Evolutionary conservation across 331 rosid genomes (phyloP), one percentile per base, ranked within the genome.

Genomic region (Phaseolus coccineus): DNA sequence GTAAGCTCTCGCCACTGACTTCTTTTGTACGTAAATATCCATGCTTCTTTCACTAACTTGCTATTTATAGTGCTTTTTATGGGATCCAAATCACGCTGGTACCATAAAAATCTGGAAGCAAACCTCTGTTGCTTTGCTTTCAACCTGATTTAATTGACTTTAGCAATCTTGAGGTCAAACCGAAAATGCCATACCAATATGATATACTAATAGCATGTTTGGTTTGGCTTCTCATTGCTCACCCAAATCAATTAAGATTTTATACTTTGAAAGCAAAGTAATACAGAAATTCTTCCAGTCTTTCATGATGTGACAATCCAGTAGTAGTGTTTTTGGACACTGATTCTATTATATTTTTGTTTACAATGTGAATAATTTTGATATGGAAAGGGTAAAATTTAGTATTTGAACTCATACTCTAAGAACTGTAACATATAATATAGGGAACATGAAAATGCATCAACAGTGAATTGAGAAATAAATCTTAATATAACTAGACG

Each of bases 1-100:
- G 98, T 92, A 84, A 91, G 97, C 46, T 40, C 51, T 63, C 13
- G 11, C 57, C 58, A 5, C 56, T 31, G 46, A 39, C 69, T 65
- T 1, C 76, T 73, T 24, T 24, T 73, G 6, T 67, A 8, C 33
- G 35, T 14, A 30, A 16, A 27, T 12, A 6, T 44, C 8, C 27
- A 42, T 47, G 19, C 15, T 48, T 61, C 15, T 25, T 77, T 24
- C 28, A 73, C 5, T 55, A 3, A 12, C 47, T 55, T 11, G 14
- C 42, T 73, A 40, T 55, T 30, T 10, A 4, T 22, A 9, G 6
- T 57, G 16, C 11, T 35, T 57, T 57, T 56, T 22, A 25, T 8
- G 14, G 14, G 61, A 55, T 55, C 30, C 30, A 22, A 55, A 55
- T 55, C 61, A 22, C 2, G 12, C 0, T 22, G 12, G 25, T 11